A percentile compares a stretch with the other conserved stretches of the same genome.
phyloP scores from a whole-genome alignment of 495 filamentous ascomycete genomes.

The Neurospora terricola region DNA sequence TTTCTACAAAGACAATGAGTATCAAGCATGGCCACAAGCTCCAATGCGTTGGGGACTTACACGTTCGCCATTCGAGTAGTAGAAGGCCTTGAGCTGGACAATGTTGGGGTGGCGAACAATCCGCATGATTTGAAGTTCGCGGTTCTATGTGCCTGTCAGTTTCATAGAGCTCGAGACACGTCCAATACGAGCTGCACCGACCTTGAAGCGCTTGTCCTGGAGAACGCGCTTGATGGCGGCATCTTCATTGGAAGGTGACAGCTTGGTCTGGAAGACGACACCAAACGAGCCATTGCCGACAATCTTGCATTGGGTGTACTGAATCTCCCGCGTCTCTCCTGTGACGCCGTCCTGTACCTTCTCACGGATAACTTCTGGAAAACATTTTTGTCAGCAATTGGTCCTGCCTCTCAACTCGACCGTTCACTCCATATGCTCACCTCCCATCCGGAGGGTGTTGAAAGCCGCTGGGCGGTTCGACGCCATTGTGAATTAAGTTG shows the following conservation, averaged over 20 bases:
- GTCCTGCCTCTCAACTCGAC: background rate
- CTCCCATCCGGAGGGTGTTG: conserved; percentile 45
- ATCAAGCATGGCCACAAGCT: conserved; percentile 1
- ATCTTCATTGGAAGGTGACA: conserved; percentile 93
- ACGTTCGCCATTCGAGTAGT: conserved; percentile 97
- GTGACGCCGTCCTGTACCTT: conserved; percentile 98
- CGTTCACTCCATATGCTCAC: conserved; percentile 23
- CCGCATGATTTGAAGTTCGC: conserved; percentile 98
- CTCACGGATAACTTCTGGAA: conserved; percentile 87
- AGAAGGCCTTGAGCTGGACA: conserved; percentile 97
- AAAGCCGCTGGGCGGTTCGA: conserved; percentile 43
- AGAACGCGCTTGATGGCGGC: conserved; percentile 97
- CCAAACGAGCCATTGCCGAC: conserved; percentile 99
- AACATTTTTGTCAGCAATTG: conserved; percentile 2
- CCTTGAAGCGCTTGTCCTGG: conserved; percentile 99
- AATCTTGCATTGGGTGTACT: conserved; percentile 99
- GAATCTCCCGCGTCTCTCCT: conserved; percentile 89
- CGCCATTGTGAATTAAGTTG: conserved; percentile 30
- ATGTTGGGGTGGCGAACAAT: conserved; percentile 98
- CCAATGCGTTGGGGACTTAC: conserved; percentile 41
- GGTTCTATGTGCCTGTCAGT: conserved; percentile 59
- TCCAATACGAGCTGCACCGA: conserved; percentile 19
- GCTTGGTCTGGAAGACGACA: conserved; percentile 97
- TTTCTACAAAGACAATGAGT: conserved; percentile 51
- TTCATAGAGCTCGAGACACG: background rate